phyloP scores from a whole-genome alignment of 1,284 basidiomycete species.

The Sporisorium exsertum region DNA sequence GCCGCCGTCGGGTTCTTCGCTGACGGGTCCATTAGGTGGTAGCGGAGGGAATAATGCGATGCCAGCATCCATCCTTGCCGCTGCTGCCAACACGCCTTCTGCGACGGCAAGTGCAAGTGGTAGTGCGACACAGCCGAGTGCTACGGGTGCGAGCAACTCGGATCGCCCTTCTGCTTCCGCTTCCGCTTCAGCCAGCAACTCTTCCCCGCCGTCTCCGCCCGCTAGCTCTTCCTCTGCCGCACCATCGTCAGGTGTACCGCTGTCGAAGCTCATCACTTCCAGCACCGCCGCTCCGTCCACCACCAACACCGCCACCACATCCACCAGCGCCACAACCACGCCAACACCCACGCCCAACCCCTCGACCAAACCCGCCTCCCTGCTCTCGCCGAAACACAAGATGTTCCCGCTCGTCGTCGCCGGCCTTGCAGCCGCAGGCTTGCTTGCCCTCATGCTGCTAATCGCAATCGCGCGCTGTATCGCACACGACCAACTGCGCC shows the following conservation, averaged over 20 bases:
- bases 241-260: conserved; percentile 2
- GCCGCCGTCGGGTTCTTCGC: not conserved
- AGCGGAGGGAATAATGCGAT: conserved; percentile 15
- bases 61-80: conserved; percentile 20
- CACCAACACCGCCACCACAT: not conserved
- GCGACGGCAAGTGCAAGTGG: not conserved
- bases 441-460: conserved; percentile 43
- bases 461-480: conserved; percentile 43
- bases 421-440: conserved; percentile 24
- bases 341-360: not conserved
- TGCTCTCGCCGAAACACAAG: conserved; percentile 40
- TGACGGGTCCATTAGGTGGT: not conserved
- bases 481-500: conserved; percentile 37
- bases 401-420: conserved; percentile 52
- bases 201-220: not conserved
- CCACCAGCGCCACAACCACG: not conserved
- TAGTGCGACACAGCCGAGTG: not conserved
- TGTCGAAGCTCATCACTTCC: conserved; percentile 12
- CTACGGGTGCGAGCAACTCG: conserved; percentile 1
- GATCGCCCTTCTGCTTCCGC: conserved; percentile 5
- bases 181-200: not conserved
- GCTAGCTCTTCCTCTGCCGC: not conserved
- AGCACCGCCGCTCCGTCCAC: conserved; percentile 3
- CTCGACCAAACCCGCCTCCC: not conserved
- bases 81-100: not conserved